Base-by-base conservation (phyloP, 306 rosid species). In the Castanea crenata region DNA sequence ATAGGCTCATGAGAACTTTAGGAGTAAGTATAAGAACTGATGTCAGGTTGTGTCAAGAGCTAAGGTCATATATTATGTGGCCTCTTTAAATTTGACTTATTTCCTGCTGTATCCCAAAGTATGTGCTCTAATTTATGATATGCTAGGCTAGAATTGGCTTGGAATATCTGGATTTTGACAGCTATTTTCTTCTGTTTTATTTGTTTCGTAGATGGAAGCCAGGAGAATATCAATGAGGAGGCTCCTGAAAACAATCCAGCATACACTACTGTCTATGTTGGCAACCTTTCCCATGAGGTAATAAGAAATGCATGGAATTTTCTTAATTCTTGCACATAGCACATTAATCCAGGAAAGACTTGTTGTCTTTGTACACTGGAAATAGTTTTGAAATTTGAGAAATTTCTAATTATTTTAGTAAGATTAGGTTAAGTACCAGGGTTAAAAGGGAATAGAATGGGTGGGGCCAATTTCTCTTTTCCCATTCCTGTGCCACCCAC, bases 211-310 rank as follows among this genome's bases (percentile, higher is more conserved):
- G 92, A 88, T 79, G 92, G 83, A 78, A 86, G 89, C 77, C 86
- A 77, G 84, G 89, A 83, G 69, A 79, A 74, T 63, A 72, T 59
- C 81, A 88, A 74, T 67, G 92, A 88, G 76, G 91, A 88, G 77
- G 83, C 89, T 74, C 92, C 92, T 77, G 92, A 86, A 82, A 86
- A 86, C 82, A 84, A 84, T 72, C 86, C 83, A 52, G 83, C 83
- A 46, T 86, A 81, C 80, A 88, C 92, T 55, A 88, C 92, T 14
- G 92, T 88, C 80, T 88, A 88, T 82, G 92, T 88, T 16, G 92
- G 92, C 85, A 88, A 84, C 85, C 89, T 88, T 82, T 87, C 92
- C 74, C 92, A 83, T 74, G 92, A 88, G 80, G 92, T 86, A 84
- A 79, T 83, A 71, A 58, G 74, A 71, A 31, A 79, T 73, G 72